phyloP scores from a whole-genome alignment of 2,329 filamentous ascomycete genomes.

The Aspergillus carbonarius region DNA sequence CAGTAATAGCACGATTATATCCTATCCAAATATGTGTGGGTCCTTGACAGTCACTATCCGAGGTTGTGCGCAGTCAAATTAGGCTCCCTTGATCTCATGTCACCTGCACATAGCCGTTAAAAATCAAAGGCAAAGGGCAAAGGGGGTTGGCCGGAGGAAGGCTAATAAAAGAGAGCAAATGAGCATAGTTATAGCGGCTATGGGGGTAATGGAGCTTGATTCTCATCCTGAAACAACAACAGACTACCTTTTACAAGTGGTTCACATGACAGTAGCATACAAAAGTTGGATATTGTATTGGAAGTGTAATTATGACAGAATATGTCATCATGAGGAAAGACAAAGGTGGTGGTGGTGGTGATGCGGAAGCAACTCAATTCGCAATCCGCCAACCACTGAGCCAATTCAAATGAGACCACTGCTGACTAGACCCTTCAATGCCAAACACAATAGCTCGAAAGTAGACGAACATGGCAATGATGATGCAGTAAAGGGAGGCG shows the following conservation, averaged over 20 bases:
- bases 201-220: too few species aligned
- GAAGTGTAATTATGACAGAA: neutral
- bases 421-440: conserved; percentile 78
- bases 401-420: conserved; percentile 95
- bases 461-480: conserved; percentile 80
- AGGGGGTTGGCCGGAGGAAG: too few species aligned
- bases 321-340: neutral
- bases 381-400: conserved; percentile 82
- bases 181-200: too few species aligned
- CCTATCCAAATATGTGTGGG: neutral
- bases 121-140: too few species aligned
- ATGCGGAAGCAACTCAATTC: conserved; percentile 33
- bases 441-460: conserved; percentile 97
- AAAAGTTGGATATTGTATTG: neutral
- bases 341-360: neutral
- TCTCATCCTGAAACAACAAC: neutral
- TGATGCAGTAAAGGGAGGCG: conserved; percentile 66
- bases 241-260: neutral
- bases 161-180: too few species aligned
- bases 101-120: too few species aligned
- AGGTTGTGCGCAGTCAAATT: too few species aligned
- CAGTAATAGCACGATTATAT: neutral
- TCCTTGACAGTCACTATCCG: too few species aligned
- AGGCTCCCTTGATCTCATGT: too few species aligned
- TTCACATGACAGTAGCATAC: conserved; percentile 7